phyloP scores from a whole-genome alignment of 1,284 basidiomycete genomes.

The Ceratobasidium sp. region DNA sequence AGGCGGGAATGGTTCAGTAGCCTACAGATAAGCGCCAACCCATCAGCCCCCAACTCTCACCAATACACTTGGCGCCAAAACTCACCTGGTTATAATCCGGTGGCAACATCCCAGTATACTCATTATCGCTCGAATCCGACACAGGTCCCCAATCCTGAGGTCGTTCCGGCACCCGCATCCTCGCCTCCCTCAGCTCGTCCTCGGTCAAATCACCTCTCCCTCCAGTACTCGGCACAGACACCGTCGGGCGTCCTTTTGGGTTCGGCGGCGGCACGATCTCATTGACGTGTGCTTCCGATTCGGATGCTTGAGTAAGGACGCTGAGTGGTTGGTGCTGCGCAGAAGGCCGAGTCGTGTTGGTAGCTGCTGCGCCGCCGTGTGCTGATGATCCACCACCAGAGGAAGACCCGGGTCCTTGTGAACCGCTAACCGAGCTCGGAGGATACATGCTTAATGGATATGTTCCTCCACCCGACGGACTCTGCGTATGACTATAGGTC shows the following conservation, averaged over 20 bases:
- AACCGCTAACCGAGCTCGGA: conserved; percentile 29
- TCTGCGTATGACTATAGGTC: not conserved
- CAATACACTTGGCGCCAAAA: not conserved
- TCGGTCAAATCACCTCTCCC: conserved; percentile 22
- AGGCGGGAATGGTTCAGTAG: conserved; percentile 21
- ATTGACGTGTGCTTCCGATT: conserved; percentile 7
- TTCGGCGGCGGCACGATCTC: conserved; percentile 31
- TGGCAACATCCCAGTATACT: conserved; percentile 16
- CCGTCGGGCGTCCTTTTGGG: conserved; percentile 5
- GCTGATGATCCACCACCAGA: not conserved
- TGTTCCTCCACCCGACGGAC: not conserved
- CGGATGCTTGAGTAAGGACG: conserved; percentile 17
- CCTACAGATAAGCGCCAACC: conserved; percentile 4
- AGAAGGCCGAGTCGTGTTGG: not conserved
- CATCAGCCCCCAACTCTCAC: not conserved
- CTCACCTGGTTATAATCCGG: conserved; percentile 31
- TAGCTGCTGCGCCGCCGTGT: not conserved
- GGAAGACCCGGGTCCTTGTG: not conserved
- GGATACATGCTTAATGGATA: conserved; percentile 34
- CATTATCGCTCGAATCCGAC: not conserved
- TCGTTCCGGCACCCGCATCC: conserved; percentile 34
- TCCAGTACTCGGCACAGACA: not conserved
- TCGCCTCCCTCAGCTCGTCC: conserved; percentile 21
- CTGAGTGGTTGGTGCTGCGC: conserved; percentile 25
- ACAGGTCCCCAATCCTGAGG: conserved; percentile 39